phyloP scores from a whole-genome alignment of 73 alveolate genomes.

The Stentor coeruleus region DNA sequence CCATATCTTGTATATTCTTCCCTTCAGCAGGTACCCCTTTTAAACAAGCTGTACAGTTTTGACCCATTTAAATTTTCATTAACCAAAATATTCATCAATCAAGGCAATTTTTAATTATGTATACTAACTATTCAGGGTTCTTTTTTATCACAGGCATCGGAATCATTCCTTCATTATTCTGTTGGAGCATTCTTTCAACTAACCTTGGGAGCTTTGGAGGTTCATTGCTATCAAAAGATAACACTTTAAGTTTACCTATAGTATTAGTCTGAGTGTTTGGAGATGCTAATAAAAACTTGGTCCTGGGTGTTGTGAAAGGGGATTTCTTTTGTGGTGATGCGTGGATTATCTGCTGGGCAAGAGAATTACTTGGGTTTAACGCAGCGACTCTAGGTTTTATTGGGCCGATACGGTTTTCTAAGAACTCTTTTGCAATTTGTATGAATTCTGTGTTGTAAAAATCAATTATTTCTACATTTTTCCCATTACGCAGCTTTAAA shows the following conservation, averaged over 20 bases:
- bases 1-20: neutral
- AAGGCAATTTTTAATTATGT: neutral
- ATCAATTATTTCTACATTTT: neutral
- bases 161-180: neutral
- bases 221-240: neutral
- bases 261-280: neutral
- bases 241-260: no score
- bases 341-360: neutral
- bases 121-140: neutral
- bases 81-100: no score
- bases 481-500: neutral
- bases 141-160: neutral
- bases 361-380: neutral
- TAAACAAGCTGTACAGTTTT: neutral
- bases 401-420: neutral
- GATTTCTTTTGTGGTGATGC: neutral
- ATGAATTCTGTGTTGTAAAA: neutral
- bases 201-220: neutral
- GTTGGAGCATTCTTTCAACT: neutral
- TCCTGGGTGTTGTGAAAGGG: neutral
- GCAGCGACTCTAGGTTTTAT: neutral
- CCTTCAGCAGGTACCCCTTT: neutral
- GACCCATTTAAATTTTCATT: neutral
- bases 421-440: neutral
- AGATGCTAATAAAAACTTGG: neutral